phyloP scores from a whole-genome alignment of 768 basidiomycete species.

The Lactarius psammicola region DNA sequence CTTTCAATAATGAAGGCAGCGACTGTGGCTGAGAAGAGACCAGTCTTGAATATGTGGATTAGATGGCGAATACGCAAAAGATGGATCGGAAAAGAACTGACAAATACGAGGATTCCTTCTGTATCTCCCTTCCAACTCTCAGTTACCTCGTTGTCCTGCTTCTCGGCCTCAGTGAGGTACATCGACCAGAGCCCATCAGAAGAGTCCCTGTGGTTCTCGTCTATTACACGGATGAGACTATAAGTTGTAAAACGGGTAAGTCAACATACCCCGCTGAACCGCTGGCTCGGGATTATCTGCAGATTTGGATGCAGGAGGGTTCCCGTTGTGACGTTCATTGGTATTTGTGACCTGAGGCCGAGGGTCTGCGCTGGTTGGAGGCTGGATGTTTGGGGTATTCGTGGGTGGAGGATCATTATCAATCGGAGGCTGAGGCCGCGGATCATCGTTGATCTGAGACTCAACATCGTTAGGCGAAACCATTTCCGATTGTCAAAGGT shows the following conservation, averaged over 20 bases:
- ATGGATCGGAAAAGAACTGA: neutral
- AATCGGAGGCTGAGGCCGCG: neutral
- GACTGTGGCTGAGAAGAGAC: neutral
- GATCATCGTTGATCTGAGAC: neutral
- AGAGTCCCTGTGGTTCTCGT: neutral
- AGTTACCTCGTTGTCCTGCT: neutral
- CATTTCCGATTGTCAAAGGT: neutral
- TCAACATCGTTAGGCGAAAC: neutral
- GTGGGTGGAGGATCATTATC: neutral
- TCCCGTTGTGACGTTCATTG: neutral
- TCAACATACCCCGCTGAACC: neutral
- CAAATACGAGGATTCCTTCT: neutral
- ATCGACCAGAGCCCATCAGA: neutral
- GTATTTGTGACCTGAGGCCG: neutral
- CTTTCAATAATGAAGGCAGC: too few relatives aligned
- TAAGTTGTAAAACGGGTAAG: neutral
- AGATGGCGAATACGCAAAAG: neutral
- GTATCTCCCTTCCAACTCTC: neutral
- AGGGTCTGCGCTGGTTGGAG: neutral
- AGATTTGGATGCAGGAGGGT: rapidly evolving
- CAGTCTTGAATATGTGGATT: neutral
- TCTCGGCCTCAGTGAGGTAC: too few relatives aligned
- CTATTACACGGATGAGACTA: neutral
- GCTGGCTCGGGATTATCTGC: neutral
- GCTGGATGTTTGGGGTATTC: neutral